Base-by-base conservation (phyloP, 108 stramenopile genomes). In the Seminavis robusta region DNA sequence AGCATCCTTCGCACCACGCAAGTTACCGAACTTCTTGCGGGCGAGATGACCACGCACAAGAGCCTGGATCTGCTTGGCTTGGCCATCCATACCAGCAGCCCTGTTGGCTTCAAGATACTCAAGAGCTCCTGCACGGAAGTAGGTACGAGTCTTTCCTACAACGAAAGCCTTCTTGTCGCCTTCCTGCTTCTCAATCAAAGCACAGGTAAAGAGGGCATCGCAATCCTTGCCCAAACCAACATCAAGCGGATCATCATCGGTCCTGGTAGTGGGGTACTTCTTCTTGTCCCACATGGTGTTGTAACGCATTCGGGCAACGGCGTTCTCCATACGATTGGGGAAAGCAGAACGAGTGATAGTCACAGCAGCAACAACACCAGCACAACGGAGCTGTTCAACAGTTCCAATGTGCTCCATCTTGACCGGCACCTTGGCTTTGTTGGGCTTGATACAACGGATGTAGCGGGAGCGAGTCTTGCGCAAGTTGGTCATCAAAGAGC, bases 311-410 rank as follows among this genome's bases (percentile, higher is more conserved):
- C 86, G 74, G 38, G 78, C 82, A 41, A 84, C 75, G 24, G 93
- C 69, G 47, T 88, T 87, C 29, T 79, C 85, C 37, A 96, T 61
- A 28, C 92, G 91, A 59, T 97, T 96, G 25, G 97, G 96, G 65
- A 94, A 98, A 24, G 90, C 94, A 36, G 92, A 92, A 32, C 97
- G 78, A 25, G 90, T 80, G 10, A 98, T 83, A 23, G 84, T 79
- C 5, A 90, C 84, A 9, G 95, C 95, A 56, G 94, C 95, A 33
- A 96, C 74, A 23, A 98, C 92, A 52, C 97, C 95, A 8, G 92
- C 90, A 61, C 93, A 98, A 38, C 95, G 82, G 29, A 98, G 90
- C 67, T 98, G 97, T 30, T 92, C 87, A 29, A 95, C 71, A 33
- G 92, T 84, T 54, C 86, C 75, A 36, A 79, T 49, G 16, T 76